phyloP scores from a whole-genome alignment of 495 filamentous ascomycete species.

The Penicillium arizonense region DNA sequence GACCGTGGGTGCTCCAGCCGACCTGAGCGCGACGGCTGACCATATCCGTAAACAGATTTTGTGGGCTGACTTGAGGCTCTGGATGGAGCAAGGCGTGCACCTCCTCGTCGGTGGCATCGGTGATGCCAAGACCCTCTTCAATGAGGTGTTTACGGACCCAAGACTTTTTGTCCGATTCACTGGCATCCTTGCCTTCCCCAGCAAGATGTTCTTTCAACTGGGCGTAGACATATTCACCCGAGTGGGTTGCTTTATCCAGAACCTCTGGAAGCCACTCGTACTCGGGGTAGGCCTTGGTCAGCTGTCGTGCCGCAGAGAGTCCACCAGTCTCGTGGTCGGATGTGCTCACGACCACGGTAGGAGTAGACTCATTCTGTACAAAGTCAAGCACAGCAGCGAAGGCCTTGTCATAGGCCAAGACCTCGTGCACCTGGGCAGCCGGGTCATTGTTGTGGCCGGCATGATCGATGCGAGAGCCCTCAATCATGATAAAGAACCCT shows the following conservation, averaged over 20 bases:
- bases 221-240: constrained; percentile 63
- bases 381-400: constrained; percentile 84
- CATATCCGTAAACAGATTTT: constrained; percentile 75
- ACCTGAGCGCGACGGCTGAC: constrained; percentile 83
- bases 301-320: constrained; percentile 73
- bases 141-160: constrained; percentile 65
- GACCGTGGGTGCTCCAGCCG: constrained; percentile 90
- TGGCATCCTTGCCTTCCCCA: constrained; percentile 18
- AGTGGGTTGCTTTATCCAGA: constrained; percentile 78
- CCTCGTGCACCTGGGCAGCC: constrained; percentile 91
- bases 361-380: constrained; percentile 66
- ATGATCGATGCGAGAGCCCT: constrained; percentile 94
- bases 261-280: constrained; percentile 87
- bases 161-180: constrained; percentile 23
- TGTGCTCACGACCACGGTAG: constrained; percentile 80
- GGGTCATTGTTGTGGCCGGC: constrained; percentile 95
- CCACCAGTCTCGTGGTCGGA: constrained; percentile 97
- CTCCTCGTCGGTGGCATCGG: constrained; percentile 70
- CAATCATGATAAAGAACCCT: constrained; percentile 98
- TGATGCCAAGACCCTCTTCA: constrained; percentile 67
- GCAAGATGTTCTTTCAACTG: constrained; percentile 58
- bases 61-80: constrained; percentile 40
- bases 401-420: constrained; percentile 85
- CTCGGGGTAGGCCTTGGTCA: constrained; percentile 62
- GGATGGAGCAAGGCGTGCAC: constrained; percentile 59